Conservation (phyloP, 2,329 filamentous ascomycete species). For the Tolypocladium nubicola region DNA sequence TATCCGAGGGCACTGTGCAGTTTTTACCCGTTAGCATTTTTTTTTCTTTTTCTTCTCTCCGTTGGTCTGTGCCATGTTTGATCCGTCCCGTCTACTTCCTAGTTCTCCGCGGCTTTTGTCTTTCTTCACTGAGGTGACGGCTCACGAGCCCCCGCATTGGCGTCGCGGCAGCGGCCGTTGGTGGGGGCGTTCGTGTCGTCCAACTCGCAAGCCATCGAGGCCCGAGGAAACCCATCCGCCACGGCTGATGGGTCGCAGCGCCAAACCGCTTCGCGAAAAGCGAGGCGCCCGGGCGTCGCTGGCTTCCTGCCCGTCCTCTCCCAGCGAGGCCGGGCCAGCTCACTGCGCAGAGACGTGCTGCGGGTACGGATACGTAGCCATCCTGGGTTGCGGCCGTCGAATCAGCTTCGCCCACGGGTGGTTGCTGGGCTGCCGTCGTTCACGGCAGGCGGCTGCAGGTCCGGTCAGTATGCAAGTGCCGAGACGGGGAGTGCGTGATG, state of each 20-base stretch:
- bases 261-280: background rate
- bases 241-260: background rate
- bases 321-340: background rate
- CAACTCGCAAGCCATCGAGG: background rate
- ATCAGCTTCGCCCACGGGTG: constrained; percentile 28
- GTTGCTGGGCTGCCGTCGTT: constrained; percentile 26
- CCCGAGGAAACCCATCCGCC: background rate
- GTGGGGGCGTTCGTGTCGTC: background rate
- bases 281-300: background rate
- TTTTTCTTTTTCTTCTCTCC: background rate
- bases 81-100: background rate
- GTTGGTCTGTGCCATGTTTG: background rate
- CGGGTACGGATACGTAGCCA: constrained; percentile 12
- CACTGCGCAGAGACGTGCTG: constrained; percentile 18
- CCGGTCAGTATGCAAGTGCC: constrained; percentile 8
- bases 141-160: background rate
- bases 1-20: background rate
- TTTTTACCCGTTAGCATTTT: background rate
- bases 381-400: constrained; percentile 19
- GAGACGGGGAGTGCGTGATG: background rate
- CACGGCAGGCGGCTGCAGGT: constrained; percentile 24
- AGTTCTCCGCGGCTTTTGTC: background rate
- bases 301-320: background rate
- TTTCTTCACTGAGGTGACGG: background rate
- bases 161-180: background rate